Evolutionary conservation across 2,329 filamentous ascomycete genomes (phyloP), one percentile per base, ranked within the genome.

Genomic region (Purpureocillium lavendulum): DNA sequence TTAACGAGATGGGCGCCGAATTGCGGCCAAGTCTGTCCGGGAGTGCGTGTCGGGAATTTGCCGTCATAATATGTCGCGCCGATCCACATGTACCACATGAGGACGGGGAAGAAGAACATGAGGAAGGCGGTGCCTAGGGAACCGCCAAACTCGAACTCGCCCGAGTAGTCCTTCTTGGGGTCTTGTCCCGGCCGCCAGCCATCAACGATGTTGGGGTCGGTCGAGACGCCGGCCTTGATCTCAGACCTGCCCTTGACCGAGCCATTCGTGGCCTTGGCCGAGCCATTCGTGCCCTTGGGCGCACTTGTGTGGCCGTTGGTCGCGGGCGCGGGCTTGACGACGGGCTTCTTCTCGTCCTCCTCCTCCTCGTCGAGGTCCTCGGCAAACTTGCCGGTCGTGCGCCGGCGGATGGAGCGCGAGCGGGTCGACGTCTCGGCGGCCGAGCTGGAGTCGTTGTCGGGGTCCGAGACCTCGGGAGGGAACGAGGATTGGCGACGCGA

Each of bases 71-170:
- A 95, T 36, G 82, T 89, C 28, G 90, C 85, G 37, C 92, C 92
- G 61, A 94, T 82, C 89, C 89, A 97, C 89, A 98, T 95, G 68
- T 96, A 97, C 75, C 87, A 96, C 90, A 97, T 97, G 52, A 98
- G 75, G 30, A 82, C 46, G n/a, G 92, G 92, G 64, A 97, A 98
- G 34, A 84, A 79, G 46, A 88, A 73, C 87, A 97, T 97, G 77
- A 96, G 88, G 49, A 76, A 69, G 13, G 75, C 65, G 32, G 89
- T 83, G 40, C 92, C 90, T n/a, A 74, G 58, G 3, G 86, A 81
- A 42, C 92, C 92, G 47, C 90, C 90, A 57, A 97, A 98, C 59
- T 98, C 94, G 50, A 77, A 75, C 46, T 75, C 67, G 46, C 73
- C 77, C 2, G 76, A 80, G 53, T 73, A 67, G 62, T 84, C 80